phyloP scores from a whole-genome alignment of 2,329 filamentous ascomycete species.

The Aspergillus vadensis region DNA sequence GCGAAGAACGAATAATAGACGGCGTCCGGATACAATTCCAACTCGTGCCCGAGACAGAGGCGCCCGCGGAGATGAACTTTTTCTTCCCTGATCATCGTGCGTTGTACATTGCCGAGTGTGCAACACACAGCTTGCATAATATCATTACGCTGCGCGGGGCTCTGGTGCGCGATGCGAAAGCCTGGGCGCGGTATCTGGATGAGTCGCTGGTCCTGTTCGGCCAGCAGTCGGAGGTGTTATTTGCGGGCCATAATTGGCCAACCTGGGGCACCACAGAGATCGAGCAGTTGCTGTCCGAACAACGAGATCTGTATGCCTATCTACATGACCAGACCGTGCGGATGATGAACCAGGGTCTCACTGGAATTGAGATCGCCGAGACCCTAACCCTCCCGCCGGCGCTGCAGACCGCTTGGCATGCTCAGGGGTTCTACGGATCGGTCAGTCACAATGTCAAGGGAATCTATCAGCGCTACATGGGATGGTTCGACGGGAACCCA shows the following conservation, averaged over 20 bases:
- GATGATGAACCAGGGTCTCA: constrained; percentile 42
- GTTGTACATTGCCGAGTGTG: constrained; percentile 43
- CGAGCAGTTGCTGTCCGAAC: constrained; percentile 31
- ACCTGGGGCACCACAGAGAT: constrained; percentile 39
- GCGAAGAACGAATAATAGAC: constrained; percentile 35
- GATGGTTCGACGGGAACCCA: constrained; percentile 39
- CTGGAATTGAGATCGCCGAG: constrained; percentile 46
- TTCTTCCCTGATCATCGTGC: constrained; percentile 43
- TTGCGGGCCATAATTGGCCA: constrained; percentile 48
- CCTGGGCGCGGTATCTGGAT: constrained; percentile 45
- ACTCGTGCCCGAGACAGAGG: constrained; percentile 46
- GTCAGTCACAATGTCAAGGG: constrained; percentile 46
- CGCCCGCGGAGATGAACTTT: constrained; percentile 48
- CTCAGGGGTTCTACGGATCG: constrained; percentile 42
- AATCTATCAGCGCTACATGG: constrained; percentile 40
- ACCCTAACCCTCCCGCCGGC: constrained; percentile 35
- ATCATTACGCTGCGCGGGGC: constrained; percentile 47
- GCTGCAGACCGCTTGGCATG: constrained; percentile 34
- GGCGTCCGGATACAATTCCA: constrained; percentile 46
- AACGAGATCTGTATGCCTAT: constrained; percentile 46
- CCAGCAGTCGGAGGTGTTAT: constrained; percentile 36
- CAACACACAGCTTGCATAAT: constrained; percentile 47
- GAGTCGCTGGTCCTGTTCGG: constrained; percentile 43
- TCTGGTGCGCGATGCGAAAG: constrained; percentile 44
- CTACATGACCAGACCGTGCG: constrained; percentile 46